Percentiles rank a stretch among this genome's conserved stretches.
Conservation (phyloP, 345 rosid species). For the Salix viminalis region DNA sequence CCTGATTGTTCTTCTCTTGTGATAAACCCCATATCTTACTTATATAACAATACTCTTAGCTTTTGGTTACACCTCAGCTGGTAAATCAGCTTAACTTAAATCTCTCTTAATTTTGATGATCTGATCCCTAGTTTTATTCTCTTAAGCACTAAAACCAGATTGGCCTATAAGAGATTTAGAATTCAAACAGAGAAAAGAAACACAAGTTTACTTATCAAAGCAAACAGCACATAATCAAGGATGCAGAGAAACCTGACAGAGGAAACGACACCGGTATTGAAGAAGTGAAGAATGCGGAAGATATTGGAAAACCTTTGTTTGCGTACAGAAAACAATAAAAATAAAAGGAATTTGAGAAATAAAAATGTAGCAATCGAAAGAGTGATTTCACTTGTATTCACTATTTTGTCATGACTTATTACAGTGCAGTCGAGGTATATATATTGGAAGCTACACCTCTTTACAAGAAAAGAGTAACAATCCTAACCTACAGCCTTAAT, state of each 20-base stretch:
- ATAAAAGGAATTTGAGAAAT: not conserved
- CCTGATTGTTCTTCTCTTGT: not conserved
- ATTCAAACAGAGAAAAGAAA: not conserved
- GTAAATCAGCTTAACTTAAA: not conserved
- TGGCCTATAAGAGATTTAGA: no score
- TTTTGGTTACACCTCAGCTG: not conserved
- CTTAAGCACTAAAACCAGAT: not conserved
- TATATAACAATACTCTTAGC: not conserved
- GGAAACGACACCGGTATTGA: not conserved
- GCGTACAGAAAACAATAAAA: not conserved
- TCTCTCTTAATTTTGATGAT: not conserved
- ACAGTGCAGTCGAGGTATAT: no score
- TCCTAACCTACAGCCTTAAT: no score
- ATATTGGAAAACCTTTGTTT: not conserved
- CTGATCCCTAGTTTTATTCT: not conserved
- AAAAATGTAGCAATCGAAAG: not conserved
- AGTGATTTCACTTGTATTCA: no score
- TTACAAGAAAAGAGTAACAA: no score
- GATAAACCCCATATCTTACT: no score
- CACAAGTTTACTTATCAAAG: not conserved
- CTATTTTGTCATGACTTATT: no score
- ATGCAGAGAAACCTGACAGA: not conserved
- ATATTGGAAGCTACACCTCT: no score
- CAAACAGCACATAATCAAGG: not conserved
- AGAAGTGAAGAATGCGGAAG: not conserved